Conservation (phyloP, 73 alveolate genomes). For the Paramecium sonneborni region DNA sequence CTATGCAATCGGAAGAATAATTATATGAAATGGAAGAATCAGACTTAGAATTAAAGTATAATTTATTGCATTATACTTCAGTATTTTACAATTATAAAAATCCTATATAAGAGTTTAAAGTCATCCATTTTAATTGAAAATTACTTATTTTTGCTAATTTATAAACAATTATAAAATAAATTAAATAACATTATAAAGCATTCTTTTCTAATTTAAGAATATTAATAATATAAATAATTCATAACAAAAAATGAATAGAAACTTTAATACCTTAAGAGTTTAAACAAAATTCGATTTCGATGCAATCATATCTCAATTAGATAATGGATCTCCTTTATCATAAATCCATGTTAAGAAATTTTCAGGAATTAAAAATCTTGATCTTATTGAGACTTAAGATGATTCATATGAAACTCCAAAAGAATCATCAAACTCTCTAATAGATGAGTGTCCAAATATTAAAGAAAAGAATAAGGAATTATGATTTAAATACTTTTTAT, state of each 20-base stretch:
- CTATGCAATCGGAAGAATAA: not conserved
- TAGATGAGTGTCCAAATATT: not conserved
- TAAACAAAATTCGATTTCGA: not conserved
- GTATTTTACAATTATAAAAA: not conserved
- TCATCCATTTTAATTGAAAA: not conserved
- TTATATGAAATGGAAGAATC: not conserved
- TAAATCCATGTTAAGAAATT: not conserved
- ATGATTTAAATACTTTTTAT: not conserved
- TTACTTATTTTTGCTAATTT: not conserved
- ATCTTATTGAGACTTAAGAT: not conserved
- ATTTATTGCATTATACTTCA: constrained; percentile 13
- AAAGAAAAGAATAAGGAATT: not conserved
- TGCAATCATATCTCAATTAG: not conserved
- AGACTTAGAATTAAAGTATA: not conserved
- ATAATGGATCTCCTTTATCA: not conserved
- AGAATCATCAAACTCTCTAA: not conserved
- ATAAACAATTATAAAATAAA: not conserved
- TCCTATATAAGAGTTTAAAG: not conserved
- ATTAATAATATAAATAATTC: not conserved
- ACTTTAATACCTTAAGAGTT: not conserved
- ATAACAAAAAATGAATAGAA: not conserved
- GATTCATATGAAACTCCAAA: not conserved
- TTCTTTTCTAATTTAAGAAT: not conserved
- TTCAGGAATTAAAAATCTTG: not conserved
- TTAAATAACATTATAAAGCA: not conserved